These are phyloP conservation scores for Rhodotorula sp. DNA, from an alignment of 1,284 basidiomycete species.

Conservation along the genomic window DNA sequence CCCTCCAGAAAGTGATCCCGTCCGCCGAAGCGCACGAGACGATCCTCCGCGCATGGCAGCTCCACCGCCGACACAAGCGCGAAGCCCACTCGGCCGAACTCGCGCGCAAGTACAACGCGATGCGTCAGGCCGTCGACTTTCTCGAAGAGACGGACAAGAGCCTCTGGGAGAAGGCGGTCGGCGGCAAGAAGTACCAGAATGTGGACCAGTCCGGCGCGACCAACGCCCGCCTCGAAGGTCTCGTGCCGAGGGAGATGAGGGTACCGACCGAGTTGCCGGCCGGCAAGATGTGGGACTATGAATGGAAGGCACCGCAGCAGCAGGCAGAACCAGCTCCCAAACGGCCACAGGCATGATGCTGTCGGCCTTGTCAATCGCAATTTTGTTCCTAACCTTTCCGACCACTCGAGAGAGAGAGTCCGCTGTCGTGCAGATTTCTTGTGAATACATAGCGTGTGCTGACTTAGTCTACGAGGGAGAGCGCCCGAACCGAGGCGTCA, in stretches of 20 bases:
- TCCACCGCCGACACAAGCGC: conserved; percentile 73
- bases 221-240: conserved; percentile 35
- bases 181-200: conserved; percentile 41
- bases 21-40: conserved; percentile 80
- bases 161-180: conserved; percentile 30
- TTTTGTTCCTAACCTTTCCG: no score
- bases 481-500: no score
- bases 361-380: no score
- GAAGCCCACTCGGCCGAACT: conserved; percentile 56
- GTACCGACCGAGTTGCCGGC: conserved; percentile 38
- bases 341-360: conserved; percentile 1
- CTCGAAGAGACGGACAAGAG: conserved; percentile 38
- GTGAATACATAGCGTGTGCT: not conserved
- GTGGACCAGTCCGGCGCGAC: conserved; percentile 28
- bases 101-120: conserved; percentile 35
- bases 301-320: conserved; percentile 36
- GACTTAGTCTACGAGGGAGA: not conserved
- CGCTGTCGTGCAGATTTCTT: no score
- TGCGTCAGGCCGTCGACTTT: conserved; percentile 42
- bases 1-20: conserved; percentile 36
- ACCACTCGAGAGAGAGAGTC: not conserved
- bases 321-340: conserved; percentile 4
- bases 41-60: conserved; percentile 85
- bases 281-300: conserved; percentile 30
- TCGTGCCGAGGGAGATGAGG: conserved; percentile 40